phyloP scores from a whole-genome alignment of 257 asterid genomes.

The Solanum chilense region DNA sequence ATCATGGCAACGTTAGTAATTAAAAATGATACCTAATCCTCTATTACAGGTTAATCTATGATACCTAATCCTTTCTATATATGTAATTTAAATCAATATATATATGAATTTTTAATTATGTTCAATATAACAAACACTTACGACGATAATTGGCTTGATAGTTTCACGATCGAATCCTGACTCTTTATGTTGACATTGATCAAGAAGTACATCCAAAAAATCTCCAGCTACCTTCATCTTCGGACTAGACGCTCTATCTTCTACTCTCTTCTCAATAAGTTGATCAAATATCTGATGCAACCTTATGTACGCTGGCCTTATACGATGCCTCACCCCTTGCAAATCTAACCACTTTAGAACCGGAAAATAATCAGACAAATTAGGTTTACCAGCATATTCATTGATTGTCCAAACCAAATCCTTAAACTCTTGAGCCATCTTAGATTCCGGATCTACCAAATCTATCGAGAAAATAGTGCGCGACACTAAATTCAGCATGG shows the following conservation, averaged over 20 bases:
- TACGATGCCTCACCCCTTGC: neutral
- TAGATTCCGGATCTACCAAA: neutral
- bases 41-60: no score
- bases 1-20: no score
- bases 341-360: neutral
- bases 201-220: neutral
- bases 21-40: no score
- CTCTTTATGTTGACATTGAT: neutral
- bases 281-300: neutral
- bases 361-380: slow-evolving; percentile 1
- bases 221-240: neutral
- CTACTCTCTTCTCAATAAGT: neutral
- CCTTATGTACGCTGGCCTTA: neutral
- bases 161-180: neutral
- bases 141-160: neutral
- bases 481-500: neutral
- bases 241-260: neutral
- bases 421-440: neutral
- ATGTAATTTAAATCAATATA: no score
- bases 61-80: no score
- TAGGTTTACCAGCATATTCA: neutral
- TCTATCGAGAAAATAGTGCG: neutral
- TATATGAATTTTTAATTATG: no score
- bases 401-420: neutral
- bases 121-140: neutral